Percentiles rank a stretch among this genome's conserved stretches.
Evolutionary conservation across 1,284 basidiomycete species (phyloP).

Genomic region (Bjerkandera adusta): DNA sequence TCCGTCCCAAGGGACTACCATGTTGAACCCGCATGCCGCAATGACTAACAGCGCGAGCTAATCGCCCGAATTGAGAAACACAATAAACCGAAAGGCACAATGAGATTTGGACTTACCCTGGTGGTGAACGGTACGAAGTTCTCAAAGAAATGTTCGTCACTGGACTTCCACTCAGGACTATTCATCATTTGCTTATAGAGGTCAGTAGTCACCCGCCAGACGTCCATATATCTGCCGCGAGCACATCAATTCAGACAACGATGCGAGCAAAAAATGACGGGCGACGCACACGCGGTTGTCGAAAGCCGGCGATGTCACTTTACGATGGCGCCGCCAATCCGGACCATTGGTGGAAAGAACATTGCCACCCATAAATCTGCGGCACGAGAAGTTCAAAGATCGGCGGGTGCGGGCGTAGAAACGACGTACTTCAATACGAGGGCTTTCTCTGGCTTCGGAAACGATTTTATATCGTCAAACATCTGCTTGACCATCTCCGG

Average conservation of each 20-base stretch:
- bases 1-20: conserved; percentile 11
- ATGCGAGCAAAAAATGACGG: neutral
- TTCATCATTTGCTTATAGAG: conserved; percentile 13
- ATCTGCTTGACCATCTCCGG: conserved; percentile 11
- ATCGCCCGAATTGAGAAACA: neutral
- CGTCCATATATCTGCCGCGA: conserved; percentile 7
- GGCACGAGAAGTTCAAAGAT: neutral
- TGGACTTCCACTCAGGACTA: conserved; percentile 11
- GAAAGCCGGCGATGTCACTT: conserved; percentile 13
- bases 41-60: conserved; percentile 14
- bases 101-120: conserved; percentile 1
- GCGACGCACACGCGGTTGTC: conserved; percentile 10
- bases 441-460: conserved; percentile 7
- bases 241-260: neutral
- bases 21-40: conserved; percentile 14
- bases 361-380: conserved; percentile 11
- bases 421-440: conserved; percentile 2
- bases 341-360: conserved; percentile 9
- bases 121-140: conserved; percentile 13
- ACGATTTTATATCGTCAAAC: conserved; percentile 4
- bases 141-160: conserved; percentile 12
- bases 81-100: neutral
- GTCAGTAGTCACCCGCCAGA: conserved; percentile 12
- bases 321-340: conserved; percentile 13
- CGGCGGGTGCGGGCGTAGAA: neutral